Evolutionary conservation across 257 asterid species (phyloP).

Genomic region (Gentiana macrophylla): DNA sequence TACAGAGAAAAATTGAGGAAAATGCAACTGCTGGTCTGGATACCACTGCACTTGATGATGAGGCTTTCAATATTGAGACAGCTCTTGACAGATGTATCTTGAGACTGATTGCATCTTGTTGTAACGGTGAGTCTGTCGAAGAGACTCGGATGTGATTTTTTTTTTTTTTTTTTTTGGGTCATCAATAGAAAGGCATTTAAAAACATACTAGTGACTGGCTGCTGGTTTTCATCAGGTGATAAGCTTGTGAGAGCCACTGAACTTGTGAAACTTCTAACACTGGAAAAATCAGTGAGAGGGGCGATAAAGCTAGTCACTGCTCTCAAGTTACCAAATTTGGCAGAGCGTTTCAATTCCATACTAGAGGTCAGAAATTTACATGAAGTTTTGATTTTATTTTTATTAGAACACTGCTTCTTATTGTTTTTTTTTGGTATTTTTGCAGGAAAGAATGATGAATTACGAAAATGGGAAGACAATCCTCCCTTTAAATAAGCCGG

Average conservation of each 20-base stretch:
- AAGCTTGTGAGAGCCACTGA: slow-evolving; percentile 91
- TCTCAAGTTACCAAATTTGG: slow-evolving; percentile 82
- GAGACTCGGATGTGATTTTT: not conserved
- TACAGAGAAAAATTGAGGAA: slow-evolving; percentile 67
- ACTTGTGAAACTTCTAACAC: slow-evolving; percentile 73
- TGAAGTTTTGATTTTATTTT: not conserved
- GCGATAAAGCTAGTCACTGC: slow-evolving; percentile 94
- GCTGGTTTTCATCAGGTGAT: slow-evolving; percentile 49
- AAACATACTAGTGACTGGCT: not conserved
- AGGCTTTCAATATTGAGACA: slow-evolving; percentile 70
- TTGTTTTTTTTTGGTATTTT: slow-evolving; percentile 1
- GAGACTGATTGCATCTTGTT: slow-evolving; percentile 91
- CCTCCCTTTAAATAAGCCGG: slow-evolving; percentile 16
- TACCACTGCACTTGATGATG: slow-evolving; percentile 63
- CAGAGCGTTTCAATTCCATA: slow-evolving; percentile 80
- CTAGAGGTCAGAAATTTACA: slow-evolving; percentile 37
- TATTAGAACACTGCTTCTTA: not conserved
- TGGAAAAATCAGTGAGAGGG: slow-evolving; percentile 76
- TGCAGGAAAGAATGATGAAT: slow-evolving; percentile 56
- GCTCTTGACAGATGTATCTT: slow-evolving; percentile 85
- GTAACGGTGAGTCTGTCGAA: slow-evolving; percentile 46
- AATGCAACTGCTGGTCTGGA: slow-evolving; percentile 50
- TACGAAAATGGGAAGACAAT: slow-evolving; percentile 26
- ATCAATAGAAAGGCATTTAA: not conserved
- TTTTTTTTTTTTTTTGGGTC: not conserved